These are phyloP conservation scores for Diaporthe velutina DNA, from an alignment of 2,329 filamentous ascomycete genomes.

Conservation along the genomic window DNA sequence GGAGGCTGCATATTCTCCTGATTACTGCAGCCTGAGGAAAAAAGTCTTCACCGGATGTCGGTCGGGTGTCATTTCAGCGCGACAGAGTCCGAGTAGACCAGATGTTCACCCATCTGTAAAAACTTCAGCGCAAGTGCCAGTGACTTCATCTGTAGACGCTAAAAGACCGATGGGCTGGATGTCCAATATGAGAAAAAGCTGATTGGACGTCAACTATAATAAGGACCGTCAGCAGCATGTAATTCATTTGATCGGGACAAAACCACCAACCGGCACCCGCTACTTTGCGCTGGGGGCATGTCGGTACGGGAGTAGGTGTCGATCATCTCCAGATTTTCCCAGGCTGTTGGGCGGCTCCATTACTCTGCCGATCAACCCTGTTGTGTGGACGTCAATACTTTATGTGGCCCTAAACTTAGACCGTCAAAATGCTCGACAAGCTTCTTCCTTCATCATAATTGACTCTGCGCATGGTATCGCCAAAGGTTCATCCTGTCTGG, in stretches of 20 bases:
- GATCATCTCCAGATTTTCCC: conserved; percentile 26
- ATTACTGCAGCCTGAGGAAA: conserved; percentile 1
- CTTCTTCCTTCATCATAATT: conserved; percentile 3
- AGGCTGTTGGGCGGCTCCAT: conserved; percentile 11
- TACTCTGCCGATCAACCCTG: conserved; percentile 13
- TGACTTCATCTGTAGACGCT: neutral
- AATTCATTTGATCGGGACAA: neutral
- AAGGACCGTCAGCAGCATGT: conserved; percentile 1
- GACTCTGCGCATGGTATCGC: neutral
- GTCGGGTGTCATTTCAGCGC: neutral
- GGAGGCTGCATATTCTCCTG: conserved; percentile 28
- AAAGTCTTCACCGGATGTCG: conserved; percentile 19
- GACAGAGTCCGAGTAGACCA: neutral
- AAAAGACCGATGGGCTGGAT: neutral
- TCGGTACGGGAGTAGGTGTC: conserved; percentile 14
- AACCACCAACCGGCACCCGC: conserved; percentile 1
- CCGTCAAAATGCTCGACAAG: neutral
- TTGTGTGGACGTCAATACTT: conserved; percentile 3
- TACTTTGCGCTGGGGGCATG: conserved; percentile 12
- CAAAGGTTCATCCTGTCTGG: conserved; percentile 9
- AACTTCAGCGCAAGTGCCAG: neutral
- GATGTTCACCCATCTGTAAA: neutral
- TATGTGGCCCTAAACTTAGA: conserved; percentile 16
- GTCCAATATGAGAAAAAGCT: neutral
- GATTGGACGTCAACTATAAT: neutral